A percentile compares a stretch with the other conserved stretches of the same genome.
phyloP scores from a whole-genome alignment of 2,329 filamentous ascomycete species.

The Waltergamsia citrina region DNA sequence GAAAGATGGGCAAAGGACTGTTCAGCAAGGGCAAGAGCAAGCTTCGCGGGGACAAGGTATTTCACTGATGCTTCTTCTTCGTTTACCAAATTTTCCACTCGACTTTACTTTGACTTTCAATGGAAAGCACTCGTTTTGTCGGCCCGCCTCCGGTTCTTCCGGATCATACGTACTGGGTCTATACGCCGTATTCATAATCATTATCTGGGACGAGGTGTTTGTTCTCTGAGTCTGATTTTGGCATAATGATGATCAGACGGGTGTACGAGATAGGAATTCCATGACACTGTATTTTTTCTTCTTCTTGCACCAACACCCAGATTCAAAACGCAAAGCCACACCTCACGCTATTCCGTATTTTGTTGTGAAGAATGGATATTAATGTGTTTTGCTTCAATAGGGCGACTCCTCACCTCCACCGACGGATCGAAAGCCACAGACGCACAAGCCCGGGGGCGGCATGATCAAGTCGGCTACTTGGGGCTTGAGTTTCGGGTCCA shows the following conservation, averaged over 20 bases:
- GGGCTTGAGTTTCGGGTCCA: slow-evolving; percentile 26
- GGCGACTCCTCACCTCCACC: slow-evolving; percentile 22
- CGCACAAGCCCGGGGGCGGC: too few relatives aligned
- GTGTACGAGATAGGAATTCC: slow-evolving; percentile 31
- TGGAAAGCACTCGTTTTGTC: too few relatives aligned
- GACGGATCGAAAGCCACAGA: slow-evolving; percentile 21
- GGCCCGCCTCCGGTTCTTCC: too few relatives aligned
- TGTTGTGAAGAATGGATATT: slow-evolving; percentile 13
- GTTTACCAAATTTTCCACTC: slow-evolving; percentile 2
- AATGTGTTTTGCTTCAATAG: slow-evolving; percentile 25
- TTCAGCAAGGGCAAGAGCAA: slow-evolving; percentile 87
- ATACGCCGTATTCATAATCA: too few relatives aligned
- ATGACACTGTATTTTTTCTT: slow-evolving; percentile 22
- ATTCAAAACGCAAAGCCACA: background rate
- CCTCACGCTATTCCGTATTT: background rate
- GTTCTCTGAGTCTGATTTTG: slow-evolving; percentile 6
- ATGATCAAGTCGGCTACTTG: too few relatives aligned
- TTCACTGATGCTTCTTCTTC: slow-evolving; percentile 47
- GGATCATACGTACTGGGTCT: too few relatives aligned
- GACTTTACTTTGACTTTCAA: too few relatives aligned
- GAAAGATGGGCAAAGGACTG: slow-evolving; percentile 82
- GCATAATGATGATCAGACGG: slow-evolving; percentile 5
- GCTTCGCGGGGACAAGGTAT: slow-evolving; percentile 81
- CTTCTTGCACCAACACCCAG: slow-evolving; percentile 8
- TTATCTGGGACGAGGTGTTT: slow-evolving; percentile 7